Base-by-base conservation (phyloP, 2,329 filamentous ascomycete species). In the Zymoseptoria ardabiliae region DNA sequence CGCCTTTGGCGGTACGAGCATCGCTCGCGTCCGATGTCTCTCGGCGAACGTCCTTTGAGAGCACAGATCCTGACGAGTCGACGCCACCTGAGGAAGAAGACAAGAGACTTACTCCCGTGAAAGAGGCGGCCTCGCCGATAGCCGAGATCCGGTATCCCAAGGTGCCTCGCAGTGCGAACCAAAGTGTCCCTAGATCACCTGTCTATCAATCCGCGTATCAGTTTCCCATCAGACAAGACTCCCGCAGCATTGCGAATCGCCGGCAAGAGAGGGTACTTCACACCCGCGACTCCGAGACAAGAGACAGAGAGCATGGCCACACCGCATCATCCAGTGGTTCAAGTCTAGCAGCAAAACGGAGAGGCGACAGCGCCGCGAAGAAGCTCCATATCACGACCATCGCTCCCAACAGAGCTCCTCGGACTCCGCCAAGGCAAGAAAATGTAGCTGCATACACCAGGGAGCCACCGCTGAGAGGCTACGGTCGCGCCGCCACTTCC, bases 91-190 rank as follows among this genome's bases (percentile, higher is more conserved):
- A 78, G 25, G 76, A 78, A 58, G 73, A 74, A 17, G 73, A 75
- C 10, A 73, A 73, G 53, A 69, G 73, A 6, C 70, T 79, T 5
- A 76, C 75, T 9, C 75, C 77, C 4, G 75, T 78, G 1, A 72
- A 71, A 4, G 75, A 77, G 59, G 35, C 35, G 2, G 58, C 59
- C 7, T 75, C 74, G 1, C 77, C 77, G 9, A 77, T 78, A n/a
- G 73, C 74, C 20, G 70, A 70, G 0, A 69, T 80, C 11, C 69
- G 73, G 35, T 81, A 81, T 62, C 78, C 78, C 6, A 79, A 80
- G 63, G 70, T 81, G 2, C 78, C 78, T 2, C 70, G 78, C 13
- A 73, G 76, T 19, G 75, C 74, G 6, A 79, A 78, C 54, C 78
- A 80, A 61, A 66, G 75, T 2, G 74, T 79, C 1, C 75, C 78